Evolutionary conservation across 2,329 filamentous ascomycete species (phyloP), one percentile per base, ranked within the genome.

Genomic region (Aspergillus amoenus): DNA sequence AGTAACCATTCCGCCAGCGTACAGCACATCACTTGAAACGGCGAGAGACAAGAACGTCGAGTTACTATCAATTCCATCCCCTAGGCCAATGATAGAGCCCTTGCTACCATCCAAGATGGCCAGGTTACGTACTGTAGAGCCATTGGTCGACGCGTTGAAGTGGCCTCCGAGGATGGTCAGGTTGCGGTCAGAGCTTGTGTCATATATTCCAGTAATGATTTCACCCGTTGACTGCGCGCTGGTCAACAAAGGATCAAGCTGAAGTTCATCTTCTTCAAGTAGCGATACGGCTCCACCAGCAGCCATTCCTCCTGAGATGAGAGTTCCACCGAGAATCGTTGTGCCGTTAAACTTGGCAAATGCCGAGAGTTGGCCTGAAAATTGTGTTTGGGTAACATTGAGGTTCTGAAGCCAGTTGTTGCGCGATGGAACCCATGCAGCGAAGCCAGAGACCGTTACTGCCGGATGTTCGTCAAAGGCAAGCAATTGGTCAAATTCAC

Each of bases 351-450:
- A 81, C 47, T 81, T 80, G n/a, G 90, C 82, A 40, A 88, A 80
- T 6, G 90, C 83, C 17, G 87, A 89, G 45, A 99, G 81, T 55
- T 86, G 78, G 39, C 94, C 95, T 57, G 82, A 81, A 65, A 95
- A 83, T 6, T 84, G 80, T 54, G 90, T 86, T 32, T 86, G 81
- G 7, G 83, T 76, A 6, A 84, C 78, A 37, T 86, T 74, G 17
- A 97, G 77, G 64, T 95, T 94, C 69, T 91, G 86, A 15, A 99
- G 80, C 94, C 94, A 99, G 70, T 94, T 94, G 57, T 81, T 82
- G 60, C 83, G 81, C 3, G 92, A 95, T 3, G 90, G 90, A 7
- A 97, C 88, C 94, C 94, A 99, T 39, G 97, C 81, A 13, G 91
- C 93, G 67, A 99, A 91, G 2, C 93, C 92, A 50, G 85, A 75